These are phyloP conservation scores for Pholiota microspora DNA, from an alignment of 768 basidiomycete genomes.

Conservation along the genomic window DNA sequence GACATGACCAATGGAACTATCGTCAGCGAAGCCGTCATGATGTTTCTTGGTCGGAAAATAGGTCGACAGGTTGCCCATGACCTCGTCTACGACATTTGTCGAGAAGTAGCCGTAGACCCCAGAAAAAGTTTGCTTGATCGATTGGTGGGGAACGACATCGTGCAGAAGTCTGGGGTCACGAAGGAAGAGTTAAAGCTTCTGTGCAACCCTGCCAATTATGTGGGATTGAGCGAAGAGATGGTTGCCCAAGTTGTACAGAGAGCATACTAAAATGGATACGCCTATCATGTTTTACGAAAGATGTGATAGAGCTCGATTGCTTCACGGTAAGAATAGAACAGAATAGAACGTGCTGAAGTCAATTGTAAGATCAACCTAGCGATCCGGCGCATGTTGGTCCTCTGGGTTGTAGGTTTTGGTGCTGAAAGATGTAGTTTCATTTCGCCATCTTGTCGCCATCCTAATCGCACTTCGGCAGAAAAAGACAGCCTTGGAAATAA, in stretches of 20 bases:
- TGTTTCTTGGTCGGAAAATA: slow-evolving; percentile 38
- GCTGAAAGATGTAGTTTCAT: no score
- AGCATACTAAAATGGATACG: not conserved
- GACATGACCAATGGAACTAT: slow-evolving; percentile 37
- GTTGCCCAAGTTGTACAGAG: slow-evolving; percentile 19
- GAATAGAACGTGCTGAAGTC: no score
- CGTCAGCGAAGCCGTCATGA: slow-evolving; percentile 47
- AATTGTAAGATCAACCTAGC: not conserved
- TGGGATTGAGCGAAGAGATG: slow-evolving; percentile 35
- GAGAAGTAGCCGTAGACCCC: slow-evolving; percentile 20
- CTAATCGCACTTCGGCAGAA: no score
- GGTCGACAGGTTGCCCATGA: slow-evolving; percentile 47
- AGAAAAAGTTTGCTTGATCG: slow-evolving; percentile 29
- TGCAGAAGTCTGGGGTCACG: slow-evolving; percentile 24
- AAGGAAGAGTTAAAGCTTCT: slow-evolving; percentile 26
- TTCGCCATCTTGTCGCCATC: no score
- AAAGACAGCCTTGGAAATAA: no score
- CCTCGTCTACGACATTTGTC: slow-evolving; percentile 41
- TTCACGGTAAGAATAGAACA: not conserved
- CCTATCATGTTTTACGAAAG: not conserved
- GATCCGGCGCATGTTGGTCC: no score
- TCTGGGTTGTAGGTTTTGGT: no score
- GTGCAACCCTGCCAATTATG: slow-evolving; percentile 37
- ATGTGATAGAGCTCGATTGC: not conserved
- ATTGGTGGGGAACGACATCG: slow-evolving; percentile 26